These are phyloP conservation scores for Batkoa obscura DNA, from an alignment of 371 early-diverging fungal genomes.

Conservation along the genomic window DNA sequence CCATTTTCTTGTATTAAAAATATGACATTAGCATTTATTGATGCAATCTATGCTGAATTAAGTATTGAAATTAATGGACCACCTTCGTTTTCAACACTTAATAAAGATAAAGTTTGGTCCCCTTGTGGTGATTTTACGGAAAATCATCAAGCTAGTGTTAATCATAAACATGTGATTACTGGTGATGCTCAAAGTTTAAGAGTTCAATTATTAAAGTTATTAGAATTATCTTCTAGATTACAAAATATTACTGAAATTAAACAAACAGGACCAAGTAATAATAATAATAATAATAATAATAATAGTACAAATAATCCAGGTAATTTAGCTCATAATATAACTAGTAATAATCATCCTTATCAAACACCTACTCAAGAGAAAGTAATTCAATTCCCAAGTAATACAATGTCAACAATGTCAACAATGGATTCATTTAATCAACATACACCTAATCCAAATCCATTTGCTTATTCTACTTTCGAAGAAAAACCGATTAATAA, in stretches of 20 bases:
- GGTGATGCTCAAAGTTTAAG: slow-evolving; percentile 1
- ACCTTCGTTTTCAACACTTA: neutral
- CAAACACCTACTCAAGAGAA: neutral
- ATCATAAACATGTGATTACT: neutral
- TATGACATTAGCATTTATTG: neutral
- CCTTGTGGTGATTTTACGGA: slow-evolving; percentile 3
- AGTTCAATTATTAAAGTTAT: neutral
- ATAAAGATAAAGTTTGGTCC: neutral
- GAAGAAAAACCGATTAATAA: too few relatives aligned
- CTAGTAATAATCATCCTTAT: too few relatives aligned
- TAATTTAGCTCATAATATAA: too few relatives aligned
- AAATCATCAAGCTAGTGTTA: neutral
- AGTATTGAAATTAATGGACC: neutral
- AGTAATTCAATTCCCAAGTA: neutral
- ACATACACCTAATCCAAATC: neutral
- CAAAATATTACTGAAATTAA: neutral
- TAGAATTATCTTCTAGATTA: neutral
- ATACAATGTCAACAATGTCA: neutral
- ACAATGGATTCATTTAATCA: neutral
- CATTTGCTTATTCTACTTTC: too few relatives aligned
- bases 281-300: too few relatives aligned
- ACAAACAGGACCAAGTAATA: too few relatives aligned
- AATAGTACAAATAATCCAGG: neutral
- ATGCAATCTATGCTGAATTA: neutral
- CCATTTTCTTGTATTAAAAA: neutral